These are phyloP conservation scores for Pelargonium fulgidum DNA, from an alignment of 441 rosid species.

Conservation along the genomic window DNA sequence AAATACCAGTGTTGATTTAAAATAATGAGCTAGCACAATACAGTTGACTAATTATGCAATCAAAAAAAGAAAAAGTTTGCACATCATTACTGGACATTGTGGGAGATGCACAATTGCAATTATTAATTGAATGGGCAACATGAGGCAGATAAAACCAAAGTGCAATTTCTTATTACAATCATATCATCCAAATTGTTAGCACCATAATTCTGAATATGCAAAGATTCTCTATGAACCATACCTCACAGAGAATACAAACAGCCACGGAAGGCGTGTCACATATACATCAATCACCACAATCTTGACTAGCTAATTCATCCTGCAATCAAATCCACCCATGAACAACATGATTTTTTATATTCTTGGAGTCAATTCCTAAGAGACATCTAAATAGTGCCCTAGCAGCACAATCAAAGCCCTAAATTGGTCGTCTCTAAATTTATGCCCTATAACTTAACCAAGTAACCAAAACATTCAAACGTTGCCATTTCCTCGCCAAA, in stretches of 20 bases:
- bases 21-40: neutral
- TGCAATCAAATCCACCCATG: slow-evolving; percentile 7
- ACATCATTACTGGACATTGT: neutral
- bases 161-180: neutral
- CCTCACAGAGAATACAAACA: slow-evolving; percentile 1
- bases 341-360: neutral
- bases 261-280: neutral
- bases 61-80: neutral
- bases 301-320: neutral
- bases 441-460: neutral
- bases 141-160: neutral
- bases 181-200: neutral
- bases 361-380: neutral
- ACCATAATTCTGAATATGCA: neutral
- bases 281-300: neutral
- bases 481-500: neutral
- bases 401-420: neutral
- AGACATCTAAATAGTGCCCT: neutral
- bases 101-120: neutral
- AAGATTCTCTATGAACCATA: neutral
- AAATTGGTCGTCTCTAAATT: neutral
- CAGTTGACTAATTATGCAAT: neutral
- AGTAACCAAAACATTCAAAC: neutral
- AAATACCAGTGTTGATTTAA: neutral
- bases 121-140: neutral